Percentiles rank a stretch among this genome's conserved stretches.
phyloP scores from a whole-genome alignment of 2,329 filamentous ascomycete genomes.

The Dothideomycetes sp. region DNA sequence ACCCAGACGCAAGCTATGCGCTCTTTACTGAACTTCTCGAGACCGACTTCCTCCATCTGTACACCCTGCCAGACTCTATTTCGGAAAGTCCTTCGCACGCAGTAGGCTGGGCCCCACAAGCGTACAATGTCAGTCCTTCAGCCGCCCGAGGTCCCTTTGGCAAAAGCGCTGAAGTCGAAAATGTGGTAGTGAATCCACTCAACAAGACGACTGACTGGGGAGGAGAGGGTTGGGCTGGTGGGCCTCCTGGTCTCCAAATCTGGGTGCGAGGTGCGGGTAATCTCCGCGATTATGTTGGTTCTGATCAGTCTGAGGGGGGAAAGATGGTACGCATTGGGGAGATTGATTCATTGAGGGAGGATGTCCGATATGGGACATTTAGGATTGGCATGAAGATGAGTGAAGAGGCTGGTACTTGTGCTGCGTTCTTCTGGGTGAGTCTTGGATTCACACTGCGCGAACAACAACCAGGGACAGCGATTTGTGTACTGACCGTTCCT shows the following conservation, averaged over 20 bases:
- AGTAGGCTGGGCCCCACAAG: conserved; percentile 54
- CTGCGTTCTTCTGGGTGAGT: conserved; percentile 67
- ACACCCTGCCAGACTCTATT: conserved; percentile 28
- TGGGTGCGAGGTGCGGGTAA: conserved; percentile 34
- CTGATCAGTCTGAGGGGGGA: conserved; percentile 19
- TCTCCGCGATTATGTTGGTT: not conserved
- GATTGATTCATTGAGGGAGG: conserved; percentile 47
- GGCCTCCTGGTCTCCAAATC: conserved; percentile 45
- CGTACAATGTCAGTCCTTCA: conserved; percentile 53
- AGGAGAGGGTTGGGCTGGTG: conserved; percentile 32
- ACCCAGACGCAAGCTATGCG: conserved; percentile 19
- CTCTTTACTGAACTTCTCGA: conserved; percentile 62
- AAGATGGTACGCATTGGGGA: conserved; percentile 51
- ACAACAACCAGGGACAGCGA: not conserved
- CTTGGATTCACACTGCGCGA: not conserved
- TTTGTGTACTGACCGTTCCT: not conserved
- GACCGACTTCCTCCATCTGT: conserved; percentile 55
- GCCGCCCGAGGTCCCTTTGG: conserved; percentile 53
- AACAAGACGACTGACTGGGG: conserved; percentile 30
- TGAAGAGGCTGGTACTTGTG: conserved; percentile 54
- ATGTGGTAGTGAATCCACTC: conserved; percentile 46
- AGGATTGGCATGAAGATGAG: conserved; percentile 56
- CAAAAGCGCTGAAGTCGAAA: conserved; percentile 47
- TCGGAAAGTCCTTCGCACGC: conserved; percentile 10
- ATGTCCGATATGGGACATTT: conserved; percentile 62